These are phyloP conservation scores for Acrocalymma vagum DNA, from an alignment of 2,329 filamentous ascomycete species.

Conservation along the genomic window DNA sequence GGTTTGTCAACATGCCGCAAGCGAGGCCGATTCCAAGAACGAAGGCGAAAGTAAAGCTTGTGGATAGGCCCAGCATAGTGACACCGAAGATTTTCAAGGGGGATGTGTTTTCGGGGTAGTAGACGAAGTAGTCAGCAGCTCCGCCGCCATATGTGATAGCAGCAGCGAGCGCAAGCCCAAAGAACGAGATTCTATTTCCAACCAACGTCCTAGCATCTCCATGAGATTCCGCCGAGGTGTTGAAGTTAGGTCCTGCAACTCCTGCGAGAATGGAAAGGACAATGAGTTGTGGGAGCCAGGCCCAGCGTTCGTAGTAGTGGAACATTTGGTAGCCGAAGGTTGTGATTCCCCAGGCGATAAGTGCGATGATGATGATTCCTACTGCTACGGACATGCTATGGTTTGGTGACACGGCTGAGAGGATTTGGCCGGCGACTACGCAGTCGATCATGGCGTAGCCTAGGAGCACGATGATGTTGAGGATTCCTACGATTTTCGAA, in stretches of 20 bases:
- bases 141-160: slow-evolving; percentile 70
- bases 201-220: slow-evolving; percentile 62
- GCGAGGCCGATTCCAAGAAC: slow-evolving; percentile 70
- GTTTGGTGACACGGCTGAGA: slow-evolving; percentile 70
- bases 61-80: slow-evolving; percentile 64
- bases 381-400: slow-evolving; percentile 70
- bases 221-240: slow-evolving; percentile 59
- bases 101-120: slow-evolving; percentile 65
- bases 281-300: slow-evolving; percentile 70
- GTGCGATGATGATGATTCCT: slow-evolving; percentile 70
- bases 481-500: slow-evolving; percentile 67
- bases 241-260: slow-evolving; percentile 67
- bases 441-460: slow-evolving; percentile 71
- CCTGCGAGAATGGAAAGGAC: slow-evolving; percentile 70
- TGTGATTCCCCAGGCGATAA: slow-evolving; percentile 70
- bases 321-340: slow-evolving; percentile 74
- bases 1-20: slow-evolving; percentile 62
- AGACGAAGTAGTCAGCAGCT: slow-evolving; percentile 74
- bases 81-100: slow-evolving; percentile 64
- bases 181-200: slow-evolving; percentile 72
- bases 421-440: slow-evolving; percentile 73
- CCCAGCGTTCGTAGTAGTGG: slow-evolving; percentile 73
- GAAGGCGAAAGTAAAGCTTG: slow-evolving; percentile 69
- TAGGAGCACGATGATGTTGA: slow-evolving; percentile 70
- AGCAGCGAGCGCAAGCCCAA: slow-evolving; percentile 72